These are phyloP conservation scores for Aspergillus fischeri DNA, from an alignment of 2,329 filamentous ascomycete genomes.

Conservation along the genomic window DNA sequence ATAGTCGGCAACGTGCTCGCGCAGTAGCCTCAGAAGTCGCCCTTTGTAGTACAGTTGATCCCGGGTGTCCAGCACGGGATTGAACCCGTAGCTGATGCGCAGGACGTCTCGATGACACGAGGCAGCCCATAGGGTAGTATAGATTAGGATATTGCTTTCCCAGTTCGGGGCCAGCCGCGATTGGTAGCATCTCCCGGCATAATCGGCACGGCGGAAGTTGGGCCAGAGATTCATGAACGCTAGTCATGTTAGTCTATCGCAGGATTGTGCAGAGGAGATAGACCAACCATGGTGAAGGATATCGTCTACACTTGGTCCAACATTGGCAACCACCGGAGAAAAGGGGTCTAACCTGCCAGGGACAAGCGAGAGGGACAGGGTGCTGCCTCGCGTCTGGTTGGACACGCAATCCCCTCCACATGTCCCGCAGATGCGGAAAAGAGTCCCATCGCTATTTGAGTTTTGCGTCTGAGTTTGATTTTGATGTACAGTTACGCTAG, in stretches of 20 bases:
- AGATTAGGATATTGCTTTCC: neutral
- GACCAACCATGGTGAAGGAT: neutral
- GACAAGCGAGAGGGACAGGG: neutral
- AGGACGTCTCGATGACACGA: constrained; percentile 9
- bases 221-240: neutral
- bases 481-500: too few species aligned
- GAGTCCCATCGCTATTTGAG: too few species aligned
- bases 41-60: constrained; percentile 7
- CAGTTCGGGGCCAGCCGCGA: constrained; percentile 1
- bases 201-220: neutral
- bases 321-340: neutral
- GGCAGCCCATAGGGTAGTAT: constrained; percentile 1
- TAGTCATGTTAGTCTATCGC: neutral
- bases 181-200: neutral
- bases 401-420: neutral
- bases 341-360: neutral
- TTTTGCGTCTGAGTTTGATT: too few species aligned
- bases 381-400: neutral
- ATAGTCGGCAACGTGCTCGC: neutral
- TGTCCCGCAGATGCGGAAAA: neutral
- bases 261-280: neutral
- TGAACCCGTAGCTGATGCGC: constrained; percentile 1
- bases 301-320: neutral
- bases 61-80: constrained; percentile 1
- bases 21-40: neutral